A percentile compares a stretch with the other conserved stretches of the same genome.
Conservation (phyloP, 768 basidiomycete species). For the Thelephora ganbajun region DNA sequence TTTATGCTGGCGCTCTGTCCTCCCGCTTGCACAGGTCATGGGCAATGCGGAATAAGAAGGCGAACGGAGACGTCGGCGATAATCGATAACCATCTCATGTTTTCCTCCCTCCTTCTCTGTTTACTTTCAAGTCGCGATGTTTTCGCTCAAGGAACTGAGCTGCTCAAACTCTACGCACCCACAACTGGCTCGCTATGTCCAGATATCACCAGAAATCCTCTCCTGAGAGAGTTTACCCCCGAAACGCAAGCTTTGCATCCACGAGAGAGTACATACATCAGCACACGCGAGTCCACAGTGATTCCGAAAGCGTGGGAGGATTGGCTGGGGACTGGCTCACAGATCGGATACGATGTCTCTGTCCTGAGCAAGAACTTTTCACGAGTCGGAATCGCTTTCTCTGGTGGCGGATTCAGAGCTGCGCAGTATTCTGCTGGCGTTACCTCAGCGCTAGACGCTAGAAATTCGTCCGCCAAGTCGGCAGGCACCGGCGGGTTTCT, state of each 20-base stretch:
- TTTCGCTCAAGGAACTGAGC: too few species aligned
- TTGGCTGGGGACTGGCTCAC: conserved; percentile 25
- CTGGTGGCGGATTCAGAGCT: conserved; percentile 45
- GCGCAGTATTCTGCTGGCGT: conserved; percentile 41
- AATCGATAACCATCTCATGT: too few species aligned
- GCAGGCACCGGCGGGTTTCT: conserved; percentile 36
- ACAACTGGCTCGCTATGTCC: too few species aligned
- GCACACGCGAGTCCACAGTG: conserved; percentile 19
- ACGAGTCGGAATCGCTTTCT: conserved; percentile 33
- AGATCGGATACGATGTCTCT: conserved; percentile 11
- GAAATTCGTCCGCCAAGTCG: conserved; percentile 26
- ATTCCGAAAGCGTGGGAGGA: conserved; percentile 25
- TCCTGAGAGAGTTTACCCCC: not conserved
- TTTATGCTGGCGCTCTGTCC: too few species aligned
- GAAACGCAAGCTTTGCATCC: conserved; percentile 21
- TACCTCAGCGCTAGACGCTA: conserved; percentile 32
- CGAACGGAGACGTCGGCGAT: too few species aligned
- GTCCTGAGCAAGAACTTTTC: conserved; percentile 14
- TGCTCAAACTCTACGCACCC: too few species aligned
- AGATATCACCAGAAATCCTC: too few species aligned
- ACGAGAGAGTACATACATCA: conserved; percentile 23
- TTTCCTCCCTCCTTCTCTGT: too few species aligned
- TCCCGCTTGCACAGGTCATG: too few species aligned
- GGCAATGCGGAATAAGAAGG: too few species aligned
- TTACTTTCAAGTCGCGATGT: too few species aligned